Evolutionary conservation across 2,329 filamentous ascomycete species (phyloP), one percentile per base, ranked within the genome.

Genomic region (Uncinocarpus reesii): DNA sequence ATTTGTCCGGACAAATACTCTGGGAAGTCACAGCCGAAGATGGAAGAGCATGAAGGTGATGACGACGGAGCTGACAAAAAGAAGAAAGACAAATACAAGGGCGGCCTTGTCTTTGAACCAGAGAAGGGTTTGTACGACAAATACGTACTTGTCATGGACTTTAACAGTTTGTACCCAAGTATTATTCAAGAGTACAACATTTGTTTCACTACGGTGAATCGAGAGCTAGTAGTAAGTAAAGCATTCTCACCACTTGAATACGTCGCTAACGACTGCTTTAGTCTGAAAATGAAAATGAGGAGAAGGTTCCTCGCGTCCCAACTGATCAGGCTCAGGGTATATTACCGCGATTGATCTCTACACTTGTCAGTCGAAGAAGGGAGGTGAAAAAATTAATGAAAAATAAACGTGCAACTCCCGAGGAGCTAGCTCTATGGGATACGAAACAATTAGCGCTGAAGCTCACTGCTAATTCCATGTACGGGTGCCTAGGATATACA

Each of bases 111-210:
- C 49, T 96, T 98, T 58, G 92, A 98, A 65, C 92, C 92, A 3
- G 89, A 96, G 65, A 95, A 90, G 66, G 92, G 93, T 15, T 77
- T 98, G 3, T 98, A 98, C 62, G 92, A 98, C 75, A 94, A 93
- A 69, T 95, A 93, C 65, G 85, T 98, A 47, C 78, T 98, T 48
- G 93, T 98, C 66, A 98, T 98, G 93, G 92, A 98, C 73, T 98
- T 98, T 74, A 98, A 98, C 76, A 95, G 89, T 59, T 74, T 98
- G 53, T 98, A 98, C 60, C 92, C 92, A 26, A 95, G 87, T 62
- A 96, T 98, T 61, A 98, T 98, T 53, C 93, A 98, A 62, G 93
- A 98, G 75, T 98, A 82, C 71, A 98, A 98, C 68, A 98, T 98
- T 58, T 98, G 93, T 72, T 98, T 98, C 68, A 98, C 92, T 1